Conservation (phyloP, 768 basidiomycete species). For the Chalciporus pseudorubinellus region DNA sequence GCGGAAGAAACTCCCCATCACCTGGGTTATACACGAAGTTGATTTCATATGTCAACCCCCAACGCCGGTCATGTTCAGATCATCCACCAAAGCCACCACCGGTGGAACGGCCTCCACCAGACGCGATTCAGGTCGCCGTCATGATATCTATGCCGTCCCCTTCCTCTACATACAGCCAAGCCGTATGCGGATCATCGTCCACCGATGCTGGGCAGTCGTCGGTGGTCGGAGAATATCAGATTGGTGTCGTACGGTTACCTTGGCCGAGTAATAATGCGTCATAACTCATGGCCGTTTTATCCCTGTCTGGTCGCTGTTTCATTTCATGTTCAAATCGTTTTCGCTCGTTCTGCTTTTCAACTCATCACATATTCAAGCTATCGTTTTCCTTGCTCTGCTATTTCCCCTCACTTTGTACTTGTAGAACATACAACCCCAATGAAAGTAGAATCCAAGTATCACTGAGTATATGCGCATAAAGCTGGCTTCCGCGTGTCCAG, state of each 20-base stretch:
- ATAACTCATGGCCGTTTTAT: background rate
- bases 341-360: background rate
- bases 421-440: background rate
- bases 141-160: slow-evolving; percentile 48
- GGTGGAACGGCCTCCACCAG: slow-evolving; percentile 12
- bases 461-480: too few species aligned
- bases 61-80: slow-evolving; percentile 1
- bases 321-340: background rate
- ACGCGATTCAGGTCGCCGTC: slow-evolving; percentile 40
- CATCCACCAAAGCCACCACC: slow-evolving; percentile 12
- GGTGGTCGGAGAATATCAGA: slow-evolving; percentile 38
- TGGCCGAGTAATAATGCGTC: slow-evolving; percentile 26
- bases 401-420: background rate
- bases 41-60: slow-evolving; percentile 4
- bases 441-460: background rate
- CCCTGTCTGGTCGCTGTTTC: background rate
- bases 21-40: slow-evolving; percentile 1
- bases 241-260: slow-evolving; percentile 42
- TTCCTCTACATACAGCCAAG: background rate
- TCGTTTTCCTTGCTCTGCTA: background rate
- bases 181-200: background rate
- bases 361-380: background rate
- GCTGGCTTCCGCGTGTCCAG: background rate
- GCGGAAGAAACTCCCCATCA: background rate
- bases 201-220: slow-evolving; percentile 8